A percentile compares a stretch with the other conserved stretches of the same genome.
phyloP scores from a whole-genome alignment of 108 stramenopile species.

The Cyclostephanos tholiformis region DNA sequence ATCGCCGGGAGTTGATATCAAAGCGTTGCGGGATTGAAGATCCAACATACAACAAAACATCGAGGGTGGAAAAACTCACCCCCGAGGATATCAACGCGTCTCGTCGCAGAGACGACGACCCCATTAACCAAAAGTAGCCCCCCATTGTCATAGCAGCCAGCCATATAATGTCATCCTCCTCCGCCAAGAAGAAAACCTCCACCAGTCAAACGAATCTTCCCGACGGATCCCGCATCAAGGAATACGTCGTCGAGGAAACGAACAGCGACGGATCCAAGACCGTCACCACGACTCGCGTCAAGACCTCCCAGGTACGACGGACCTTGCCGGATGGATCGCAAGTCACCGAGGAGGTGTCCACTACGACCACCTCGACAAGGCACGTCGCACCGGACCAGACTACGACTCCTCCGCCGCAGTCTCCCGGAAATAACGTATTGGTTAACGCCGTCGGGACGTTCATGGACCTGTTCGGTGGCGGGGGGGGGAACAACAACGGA shows the following conservation, averaged over 20 bases:
- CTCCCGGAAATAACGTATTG: neutral
- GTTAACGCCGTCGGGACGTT: conserved; percentile 12
- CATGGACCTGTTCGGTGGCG: conserved; percentile 9
- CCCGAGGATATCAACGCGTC: too few species aligned
- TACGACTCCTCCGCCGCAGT: neutral
- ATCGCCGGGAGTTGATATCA: too few species aligned
- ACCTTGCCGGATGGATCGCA: conserved; percentile 7
- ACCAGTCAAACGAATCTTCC: neutral
- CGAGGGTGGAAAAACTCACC: too few species aligned
- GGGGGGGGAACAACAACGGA: neutral
- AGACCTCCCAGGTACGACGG: conserved; percentile 1
- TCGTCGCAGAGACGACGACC: too few species aligned
- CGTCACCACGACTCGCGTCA: conserved; percentile 11
- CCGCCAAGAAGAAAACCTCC: conserved; percentile 9
- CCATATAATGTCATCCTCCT: neutral
- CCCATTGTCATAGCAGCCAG: too few species aligned
- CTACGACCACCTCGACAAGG: conserved; percentile 11
- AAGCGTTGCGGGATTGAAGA: too few species aligned
- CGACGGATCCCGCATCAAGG: conserved; percentile 13
- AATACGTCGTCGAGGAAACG: conserved; percentile 15
- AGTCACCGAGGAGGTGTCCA: conserved; percentile 1
- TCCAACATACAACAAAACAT: too few species aligned
- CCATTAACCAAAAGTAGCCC: too few species aligned
- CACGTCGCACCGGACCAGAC: neutral
- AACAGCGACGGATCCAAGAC: conserved; percentile 10